These are phyloP conservation scores for Globisporangium cystogenes DNA, from an alignment of 352 stramenopile genomes.

Conservation along the genomic window DNA sequence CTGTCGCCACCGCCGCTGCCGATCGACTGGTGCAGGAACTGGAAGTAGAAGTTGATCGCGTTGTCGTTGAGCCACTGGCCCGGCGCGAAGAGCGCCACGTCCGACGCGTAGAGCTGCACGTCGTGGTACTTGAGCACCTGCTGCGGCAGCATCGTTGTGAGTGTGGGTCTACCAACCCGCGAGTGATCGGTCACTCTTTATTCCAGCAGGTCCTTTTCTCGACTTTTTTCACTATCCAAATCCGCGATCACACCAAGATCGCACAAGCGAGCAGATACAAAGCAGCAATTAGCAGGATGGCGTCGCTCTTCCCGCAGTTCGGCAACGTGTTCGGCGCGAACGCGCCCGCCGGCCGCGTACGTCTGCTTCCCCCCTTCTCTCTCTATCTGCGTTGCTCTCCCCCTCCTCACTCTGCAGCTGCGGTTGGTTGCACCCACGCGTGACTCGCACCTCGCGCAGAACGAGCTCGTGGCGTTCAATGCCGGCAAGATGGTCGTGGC, in stretches of 20 bases:
- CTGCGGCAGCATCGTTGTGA: conserved; percentile 15
- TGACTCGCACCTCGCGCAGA: too few relatives aligned
- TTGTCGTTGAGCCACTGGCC: conserved; percentile 82
- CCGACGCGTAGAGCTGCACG: conserved; percentile 76
- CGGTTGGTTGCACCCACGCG: too few relatives aligned
- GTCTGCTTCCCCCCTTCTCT: not conserved
- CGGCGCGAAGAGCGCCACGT: conserved; percentile 60
- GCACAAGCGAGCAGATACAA: not conserved
- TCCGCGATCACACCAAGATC: not conserved
- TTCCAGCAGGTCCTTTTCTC: not conserved
- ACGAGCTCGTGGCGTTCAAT: conserved; percentile 88
- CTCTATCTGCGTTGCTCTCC: too few relatives aligned
- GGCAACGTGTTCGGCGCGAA: conserved; percentile 77
- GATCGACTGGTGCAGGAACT: conserved; percentile 45
- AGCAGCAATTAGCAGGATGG: conserved; percentile 15
- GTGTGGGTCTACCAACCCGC: not conserved
- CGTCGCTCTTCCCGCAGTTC: conserved; percentile 76
- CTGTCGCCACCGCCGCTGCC: not conserved
- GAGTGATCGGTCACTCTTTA: not conserved
- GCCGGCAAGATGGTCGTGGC: conserved; percentile 87
- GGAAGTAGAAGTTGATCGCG: conserved; percentile 80
- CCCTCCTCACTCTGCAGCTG: too few relatives aligned
- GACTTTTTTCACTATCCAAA: conserved; percentile 6
- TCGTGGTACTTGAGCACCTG: conserved; percentile 78
- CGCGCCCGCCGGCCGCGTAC: conserved; percentile 32